Base-by-base conservation (phyloP, 441 rosid species). In the Melianthus villosus region DNA sequence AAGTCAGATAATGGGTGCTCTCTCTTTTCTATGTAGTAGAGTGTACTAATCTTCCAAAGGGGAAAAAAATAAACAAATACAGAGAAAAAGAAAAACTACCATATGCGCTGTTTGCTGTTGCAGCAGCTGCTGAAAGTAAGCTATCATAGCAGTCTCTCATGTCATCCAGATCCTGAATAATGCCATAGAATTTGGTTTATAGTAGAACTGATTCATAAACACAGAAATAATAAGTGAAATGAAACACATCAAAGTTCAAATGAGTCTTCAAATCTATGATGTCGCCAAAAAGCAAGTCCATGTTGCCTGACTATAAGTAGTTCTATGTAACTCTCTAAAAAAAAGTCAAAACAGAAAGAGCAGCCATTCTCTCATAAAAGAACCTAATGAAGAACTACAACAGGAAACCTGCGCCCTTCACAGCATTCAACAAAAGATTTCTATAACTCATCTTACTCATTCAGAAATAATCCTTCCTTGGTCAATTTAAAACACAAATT, bases 91-190 rank as follows among this genome's bases (percentile, higher is more conserved):
- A 17, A 1, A 16, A 16, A 35, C 36, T 64, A 77, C 86, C 81
- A 34, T 62, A 77, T 37, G 71, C 76, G 48, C 72, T 55, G 39
- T 74, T 74, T 0, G 67, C 75, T 14, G 79, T 61, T 9, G 82
- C 82, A 9, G 87, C 79, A 1, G 79, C 87, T 10, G 82, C 75
- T 50, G 77, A 57, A 52, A 77, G 77, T 54, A 77, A 69, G 55
- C 73, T 60, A 43, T 77, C 82, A 26, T 74, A 77, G 64, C 82
- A 73, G 48, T 71, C 69, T 59, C 65, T 77, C 73, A 77, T 77
- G 37, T 73, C 77, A 9, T 64, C 51, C 55, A 78, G 67, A 36
- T 71, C 77, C 86, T 73, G 56, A 53, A 25, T 43, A 34, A 48
- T 28, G 23, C 1, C 17, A 46, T 6, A 20, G 3, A 20, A 20